These are phyloP conservation scores for Tulasnella sp. DNA, from an alignment of 768 basidiomycete genomes.

Conservation along the genomic window DNA sequence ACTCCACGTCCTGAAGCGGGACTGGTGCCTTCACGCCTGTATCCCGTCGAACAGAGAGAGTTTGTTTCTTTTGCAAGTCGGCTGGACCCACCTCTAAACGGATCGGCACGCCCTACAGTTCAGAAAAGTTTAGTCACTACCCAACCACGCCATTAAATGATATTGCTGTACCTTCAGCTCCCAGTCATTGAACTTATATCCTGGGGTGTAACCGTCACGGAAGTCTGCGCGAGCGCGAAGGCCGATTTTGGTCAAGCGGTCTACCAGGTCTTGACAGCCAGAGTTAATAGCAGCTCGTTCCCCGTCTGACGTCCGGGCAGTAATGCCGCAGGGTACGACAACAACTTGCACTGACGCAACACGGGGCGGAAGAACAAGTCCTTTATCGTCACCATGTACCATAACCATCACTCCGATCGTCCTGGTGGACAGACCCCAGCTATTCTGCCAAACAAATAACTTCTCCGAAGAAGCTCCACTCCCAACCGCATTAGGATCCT, in stretches of 20 bases:
- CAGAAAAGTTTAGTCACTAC: conserved; percentile 8
- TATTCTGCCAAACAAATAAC: conserved; percentile 92
- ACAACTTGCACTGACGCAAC: conserved; percentile 90
- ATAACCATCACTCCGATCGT: conserved; percentile 98
- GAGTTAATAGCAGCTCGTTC: conserved; percentile 58
- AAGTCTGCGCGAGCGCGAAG: conserved; percentile 83
- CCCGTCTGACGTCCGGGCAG: conserved; percentile 53
- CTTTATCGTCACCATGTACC: conserved; percentile 97
- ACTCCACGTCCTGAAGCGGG: conserved; percentile 37
- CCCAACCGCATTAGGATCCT: conserved; percentile 56
- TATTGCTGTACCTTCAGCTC: conserved; percentile 69
- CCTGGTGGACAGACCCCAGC: conserved; percentile 95
- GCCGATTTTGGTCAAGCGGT: conserved; percentile 56
- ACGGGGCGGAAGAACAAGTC: conserved; percentile 90
- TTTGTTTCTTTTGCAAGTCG: conserved; percentile 74
- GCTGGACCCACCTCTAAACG: conserved; percentile 95
- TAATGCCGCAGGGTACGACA: conserved; percentile 88
- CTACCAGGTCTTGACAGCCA: conserved; percentile 67
- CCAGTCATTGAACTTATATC: conserved; percentile 99
- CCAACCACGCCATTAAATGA: neutral
- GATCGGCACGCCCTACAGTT: conserved; percentile 75
- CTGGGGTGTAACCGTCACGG: conserved; percentile 92
- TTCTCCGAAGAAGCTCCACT: conserved; percentile 45
- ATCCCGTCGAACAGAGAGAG: conserved; percentile 73
- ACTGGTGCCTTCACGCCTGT: conserved; percentile 51